Conservation (phyloP, 1,284 basidiomycete genomes). For the Puccinia polysora region DNA sequence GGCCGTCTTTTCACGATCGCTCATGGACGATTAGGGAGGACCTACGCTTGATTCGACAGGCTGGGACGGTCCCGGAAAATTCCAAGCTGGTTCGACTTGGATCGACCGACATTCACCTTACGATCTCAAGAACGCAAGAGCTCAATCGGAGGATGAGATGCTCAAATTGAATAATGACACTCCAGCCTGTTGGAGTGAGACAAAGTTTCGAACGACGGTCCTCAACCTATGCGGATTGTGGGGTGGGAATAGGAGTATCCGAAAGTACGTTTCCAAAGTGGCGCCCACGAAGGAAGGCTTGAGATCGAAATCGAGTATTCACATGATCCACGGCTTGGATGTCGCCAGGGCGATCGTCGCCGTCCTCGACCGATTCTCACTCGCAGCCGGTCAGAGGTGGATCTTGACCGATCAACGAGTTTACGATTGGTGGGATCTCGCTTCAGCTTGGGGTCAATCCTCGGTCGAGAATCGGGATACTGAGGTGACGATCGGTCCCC, state of each 20-base stretch:
- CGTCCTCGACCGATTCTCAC: slow-evolving; percentile 40
- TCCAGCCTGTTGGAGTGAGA: slow-evolving; percentile 17
- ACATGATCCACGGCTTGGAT: slow-evolving; percentile 56
- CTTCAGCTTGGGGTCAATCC: slow-evolving; percentile 58
- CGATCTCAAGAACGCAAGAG: slow-evolving; percentile 55
- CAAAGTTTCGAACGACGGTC: slow-evolving; percentile 55
- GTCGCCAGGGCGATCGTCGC: slow-evolving; percentile 60
- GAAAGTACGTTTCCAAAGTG: slow-evolving; percentile 60
- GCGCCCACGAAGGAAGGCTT: slow-evolving; percentile 61
- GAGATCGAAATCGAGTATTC: slow-evolving; percentile 58
- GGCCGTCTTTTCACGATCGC: not conserved
- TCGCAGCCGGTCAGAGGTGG: slow-evolving; percentile 45
- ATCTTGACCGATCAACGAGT: slow-evolving; percentile 60
- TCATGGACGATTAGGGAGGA: slow-evolving; percentile 21
- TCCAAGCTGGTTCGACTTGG: slow-evolving; percentile 51
- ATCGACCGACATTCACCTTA: slow-evolving; percentile 59
- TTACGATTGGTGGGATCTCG: slow-evolving; percentile 66
- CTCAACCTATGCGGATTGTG: slow-evolving; percentile 64
- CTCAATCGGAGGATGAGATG: slow-evolving; percentile 60
- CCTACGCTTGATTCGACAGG: not conserved
- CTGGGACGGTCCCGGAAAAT: not conserved
- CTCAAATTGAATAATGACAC: slow-evolving; percentile 55
- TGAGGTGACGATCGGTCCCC: slow-evolving; percentile 36
- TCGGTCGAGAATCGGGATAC: slow-evolving; percentile 44
- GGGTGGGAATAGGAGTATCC: slow-evolving; percentile 59